Evolutionary conservation across 1,284 basidiomycete species (phyloP), one percentile per base, ranked within the genome.

Genomic region (Rhodotorula sp.): DNA sequence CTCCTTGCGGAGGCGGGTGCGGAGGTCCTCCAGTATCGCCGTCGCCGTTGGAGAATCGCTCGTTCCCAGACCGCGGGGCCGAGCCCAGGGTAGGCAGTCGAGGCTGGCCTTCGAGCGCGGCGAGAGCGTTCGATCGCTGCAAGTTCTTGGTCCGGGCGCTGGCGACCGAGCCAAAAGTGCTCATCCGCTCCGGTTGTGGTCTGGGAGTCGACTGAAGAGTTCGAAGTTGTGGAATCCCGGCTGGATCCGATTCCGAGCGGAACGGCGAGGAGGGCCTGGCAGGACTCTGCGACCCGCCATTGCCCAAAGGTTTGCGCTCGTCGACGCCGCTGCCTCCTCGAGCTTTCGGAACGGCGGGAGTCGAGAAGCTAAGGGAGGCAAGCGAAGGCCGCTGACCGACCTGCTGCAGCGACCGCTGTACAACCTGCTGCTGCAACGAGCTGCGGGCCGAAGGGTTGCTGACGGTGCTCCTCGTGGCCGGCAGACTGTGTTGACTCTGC

Each of bases 81-180:
- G 54, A 29, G 18, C n/a, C 2, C n/a, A 18, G 14, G 26, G 26
- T 26, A 14, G 23, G n/a, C 12, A 16, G 26, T 16, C 8, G 6
- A 29, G 18, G 5, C 7, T 60, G 26, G 3, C 71, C 67, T 34
- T 69, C 71, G 62, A 72, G 71, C 39, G 68, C 71, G 20, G 69
- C 68, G 14, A 72, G 62, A 12, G 71, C 67, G 7, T 62, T 18
- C 23, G 43, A n/a, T 7, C 68, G 57, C 49, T 67, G 52, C 5
- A 23, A 5, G 3, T 16, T 26, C 5, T 62, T 48, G 8, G 68
- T 72, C 12, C 43, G 61, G 14, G 34, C 16, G 0, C 68, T 69
- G 0, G 71, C 62, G 43, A 56, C 43, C 14, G 67, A 64, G 12
- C 34, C 21, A 34, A 64, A 26, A 3, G 67, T 72, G 61, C 64